phyloP scores from a whole-genome alignment of 768 basidiomycete genomes.

The Boletus vermiculosoides region DNA sequence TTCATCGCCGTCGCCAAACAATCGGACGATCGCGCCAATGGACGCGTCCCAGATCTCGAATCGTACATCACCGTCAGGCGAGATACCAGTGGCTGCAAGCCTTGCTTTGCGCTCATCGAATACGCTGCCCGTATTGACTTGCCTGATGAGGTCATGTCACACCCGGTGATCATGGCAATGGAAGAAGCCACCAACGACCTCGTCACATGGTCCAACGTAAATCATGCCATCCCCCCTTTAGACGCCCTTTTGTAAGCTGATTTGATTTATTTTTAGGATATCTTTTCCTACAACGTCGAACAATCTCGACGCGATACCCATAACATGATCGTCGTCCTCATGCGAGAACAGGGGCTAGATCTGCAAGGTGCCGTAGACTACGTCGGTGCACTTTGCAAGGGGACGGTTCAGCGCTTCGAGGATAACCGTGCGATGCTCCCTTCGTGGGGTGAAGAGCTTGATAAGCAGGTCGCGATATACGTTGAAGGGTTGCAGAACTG shows the following conservation, averaged over 20 bases:
- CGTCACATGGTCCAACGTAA: constrained; percentile 48
- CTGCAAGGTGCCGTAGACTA: constrained; percentile 64
- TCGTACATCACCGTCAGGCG: constrained; percentile 53
- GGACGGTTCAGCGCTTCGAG: constrained; percentile 53
- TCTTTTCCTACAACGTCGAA: constrained; percentile 75
- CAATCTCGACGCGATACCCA: constrained; percentile 67
- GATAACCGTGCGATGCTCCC: constrained; percentile 49
- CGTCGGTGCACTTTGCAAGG: constrained; percentile 59
- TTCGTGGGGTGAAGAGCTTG: constrained; percentile 61
- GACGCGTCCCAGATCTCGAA: constrained; percentile 44
- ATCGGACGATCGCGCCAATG: constrained; percentile 41
- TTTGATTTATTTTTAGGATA: constrained; percentile 45
- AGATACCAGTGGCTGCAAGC: constrained; percentile 52
- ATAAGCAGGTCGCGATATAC: constrained; percentile 56
- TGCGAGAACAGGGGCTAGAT: constrained; percentile 54
- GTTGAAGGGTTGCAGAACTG: constrained; percentile 65
- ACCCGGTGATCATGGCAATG: constrained; percentile 47
- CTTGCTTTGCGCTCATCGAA: constrained; percentile 52
- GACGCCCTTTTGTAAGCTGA: not conserved
- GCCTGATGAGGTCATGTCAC: constrained; percentile 52
- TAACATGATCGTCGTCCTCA: constrained; percentile 73
- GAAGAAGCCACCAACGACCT: constrained; percentile 50
- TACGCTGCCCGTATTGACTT: constrained; percentile 53
- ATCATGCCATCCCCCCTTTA: not conserved
- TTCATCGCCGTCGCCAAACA: constrained; percentile 43